Conservation (phyloP, 148 eudicot genomes). For the Pouteria glomerata region DNA sequence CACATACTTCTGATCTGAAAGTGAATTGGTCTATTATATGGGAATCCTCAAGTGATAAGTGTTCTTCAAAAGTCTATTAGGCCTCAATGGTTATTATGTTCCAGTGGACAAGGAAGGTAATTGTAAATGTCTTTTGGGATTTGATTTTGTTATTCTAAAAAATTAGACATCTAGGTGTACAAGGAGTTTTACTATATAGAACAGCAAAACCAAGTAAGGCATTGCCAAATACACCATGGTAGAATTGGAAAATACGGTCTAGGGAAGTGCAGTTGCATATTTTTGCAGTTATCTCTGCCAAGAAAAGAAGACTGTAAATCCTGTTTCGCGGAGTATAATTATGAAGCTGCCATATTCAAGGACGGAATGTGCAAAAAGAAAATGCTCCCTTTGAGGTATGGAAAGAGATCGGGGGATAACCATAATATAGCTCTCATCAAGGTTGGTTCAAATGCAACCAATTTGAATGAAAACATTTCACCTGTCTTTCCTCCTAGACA, state of each 20-base stretch:
- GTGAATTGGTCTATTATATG: constrained; percentile 16
- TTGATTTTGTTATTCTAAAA: constrained; percentile 8
- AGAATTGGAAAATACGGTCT: not conserved
- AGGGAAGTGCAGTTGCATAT: constrained; percentile 13
- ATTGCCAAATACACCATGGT: not conserved
- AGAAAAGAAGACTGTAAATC: not conserved
- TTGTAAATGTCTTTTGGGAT: constrained; percentile 32
- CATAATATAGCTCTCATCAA: constrained; percentile 8
- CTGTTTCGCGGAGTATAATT: constrained; percentile 14
- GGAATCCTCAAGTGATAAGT: constrained; percentile 11
- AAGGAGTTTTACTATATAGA: constrained; percentile 14
- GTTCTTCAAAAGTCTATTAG: constrained; percentile 29
- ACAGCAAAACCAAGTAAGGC: not conserved
- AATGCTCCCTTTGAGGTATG: constrained; percentile 17
- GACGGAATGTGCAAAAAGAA: not conserved
- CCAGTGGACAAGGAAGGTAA: not conserved
- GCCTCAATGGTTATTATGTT: constrained; percentile 26
- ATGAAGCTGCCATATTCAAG: not conserved
- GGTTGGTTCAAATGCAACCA: not conserved
- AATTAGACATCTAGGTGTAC: constrained; percentile 21
- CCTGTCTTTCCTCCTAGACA: not conserved
- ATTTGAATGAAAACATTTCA: too few relatives aligned
- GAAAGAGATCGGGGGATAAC: not conserved
- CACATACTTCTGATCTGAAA: not conserved
- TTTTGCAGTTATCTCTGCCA: not conserved